Base-by-base conservation (phyloP, 805 yeast genomes). In the Priceomyces carsonii region DNA sequence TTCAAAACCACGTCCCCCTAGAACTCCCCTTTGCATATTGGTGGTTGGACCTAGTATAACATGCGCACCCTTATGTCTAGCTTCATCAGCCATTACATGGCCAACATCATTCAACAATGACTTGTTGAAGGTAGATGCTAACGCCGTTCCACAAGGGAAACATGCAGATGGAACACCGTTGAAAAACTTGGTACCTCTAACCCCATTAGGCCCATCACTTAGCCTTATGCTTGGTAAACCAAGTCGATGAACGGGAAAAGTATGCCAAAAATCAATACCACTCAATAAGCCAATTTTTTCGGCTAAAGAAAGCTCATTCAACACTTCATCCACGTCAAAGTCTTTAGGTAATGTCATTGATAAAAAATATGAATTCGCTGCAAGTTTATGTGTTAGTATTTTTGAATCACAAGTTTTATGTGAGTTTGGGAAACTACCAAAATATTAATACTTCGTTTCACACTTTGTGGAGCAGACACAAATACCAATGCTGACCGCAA, bases 211-310 rank as follows among this genome's bases (percentile, higher is more conserved):
- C 3, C 64, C 66, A 32, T 60, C 64, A 21, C 57, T 47, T 20
- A 72, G 48, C 48, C 82, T 62, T 5, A 77, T 40, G 0, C 71
- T 55, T 2, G 79, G 80, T 26, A 77, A 50, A 14, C 61, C 63
- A 19, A 72, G 49, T 26, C 71, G 39, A 17, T 48, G 53, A 15
- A 75, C 59, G 1, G 66, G 48, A 34, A 37, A 46, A 2, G 80
- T 75, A 55, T 73, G 79, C 79, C 80, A 75, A 51, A 63, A 62
- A 47, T 75, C 79, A 27, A 52, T 50, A 21, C 79, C 63, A 27
- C 53, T 41, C 15, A 56, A 34, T 15, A 59, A 48, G 5, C 45
- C 32, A 32, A 55, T 45, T 27, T 59, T 59, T 33, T 59, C 64
- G 8, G 40, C 40, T 3, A 51, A 36, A 9, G 63, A 53, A 38